Evolutionary conservation across 2,329 filamentous ascomycete genomes (phyloP).

Genomic region (Calonectria henricotiae): DNA sequence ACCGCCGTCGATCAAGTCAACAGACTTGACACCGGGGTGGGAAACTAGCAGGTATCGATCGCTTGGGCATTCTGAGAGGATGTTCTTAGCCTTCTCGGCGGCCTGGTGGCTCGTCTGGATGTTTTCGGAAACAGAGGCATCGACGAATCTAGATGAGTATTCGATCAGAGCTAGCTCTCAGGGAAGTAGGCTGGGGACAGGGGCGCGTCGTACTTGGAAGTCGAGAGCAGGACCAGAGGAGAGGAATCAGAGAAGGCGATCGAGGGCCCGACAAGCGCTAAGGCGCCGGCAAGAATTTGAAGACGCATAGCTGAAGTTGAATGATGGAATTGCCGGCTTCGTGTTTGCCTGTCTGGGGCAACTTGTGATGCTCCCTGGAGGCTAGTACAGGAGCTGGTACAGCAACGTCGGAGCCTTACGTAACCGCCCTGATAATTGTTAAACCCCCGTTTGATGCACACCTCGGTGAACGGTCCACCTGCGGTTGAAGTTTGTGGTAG

Average conservation of each 20-base stretch:
- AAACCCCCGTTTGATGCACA: constrained; percentile 51
- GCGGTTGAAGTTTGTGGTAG: constrained; percentile 47
- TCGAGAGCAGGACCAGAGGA: constrained; percentile 92
- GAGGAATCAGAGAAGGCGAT: constrained; percentile 89
- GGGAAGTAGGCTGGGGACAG: constrained; percentile 30
- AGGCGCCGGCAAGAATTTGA: constrained; percentile 66
- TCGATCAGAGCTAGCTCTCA: constrained; percentile 49
- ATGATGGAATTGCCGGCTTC: constrained; percentile 47
- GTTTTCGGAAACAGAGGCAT: constrained; percentile 58
- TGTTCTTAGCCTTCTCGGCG: constrained; percentile 61
- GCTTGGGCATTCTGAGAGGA: constrained; percentile 80
- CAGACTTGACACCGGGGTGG: constrained; percentile 81
- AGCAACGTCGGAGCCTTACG: constrained; percentile 48
- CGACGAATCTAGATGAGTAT: constrained; percentile 55
- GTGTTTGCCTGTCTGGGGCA: constrained; percentile 50
- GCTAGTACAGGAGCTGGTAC: constrained; percentile 49
- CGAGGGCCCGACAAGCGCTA: constrained; percentile 72
- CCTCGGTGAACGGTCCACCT: constrained; percentile 46
- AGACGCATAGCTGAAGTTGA: constrained; percentile 68
- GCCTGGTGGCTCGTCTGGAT: constrained; percentile 68
- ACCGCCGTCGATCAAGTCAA: constrained; percentile 74
- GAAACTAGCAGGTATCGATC: constrained; percentile 84
- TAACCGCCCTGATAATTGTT: constrained; percentile 46
- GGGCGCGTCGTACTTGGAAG: constrained; percentile 76
- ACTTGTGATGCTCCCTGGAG: constrained; percentile 46